Conservation (phyloP, 2,329 filamentous ascomycete genomes). For the Penicillium sp. region DNA sequence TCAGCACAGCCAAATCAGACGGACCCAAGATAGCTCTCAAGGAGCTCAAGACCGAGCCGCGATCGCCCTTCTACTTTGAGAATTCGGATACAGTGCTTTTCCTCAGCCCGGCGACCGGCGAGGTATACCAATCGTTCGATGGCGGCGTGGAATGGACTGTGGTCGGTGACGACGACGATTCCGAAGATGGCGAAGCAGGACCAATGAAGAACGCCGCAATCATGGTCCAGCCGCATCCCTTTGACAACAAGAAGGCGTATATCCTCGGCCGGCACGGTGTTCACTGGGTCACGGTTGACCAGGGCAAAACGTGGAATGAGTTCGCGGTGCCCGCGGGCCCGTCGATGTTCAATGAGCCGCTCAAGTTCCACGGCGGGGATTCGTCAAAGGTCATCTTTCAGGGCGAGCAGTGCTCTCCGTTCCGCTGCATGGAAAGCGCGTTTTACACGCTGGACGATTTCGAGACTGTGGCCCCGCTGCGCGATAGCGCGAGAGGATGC, state of each 20-base stretch:
- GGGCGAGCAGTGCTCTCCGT: slow-evolving; percentile 63
- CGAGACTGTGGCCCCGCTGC: slow-evolving; percentile 61
- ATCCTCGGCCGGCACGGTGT: slow-evolving; percentile 62
- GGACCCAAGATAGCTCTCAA: slow-evolving; percentile 63
- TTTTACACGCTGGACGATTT: slow-evolving; percentile 87
- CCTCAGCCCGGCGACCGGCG: slow-evolving; percentile 60
- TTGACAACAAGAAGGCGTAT: slow-evolving; percentile 74
- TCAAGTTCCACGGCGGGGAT: slow-evolving; percentile 80
- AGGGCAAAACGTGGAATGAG: slow-evolving; percentile 72
- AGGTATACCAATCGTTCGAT: slow-evolving; percentile 73
- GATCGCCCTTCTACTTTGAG: slow-evolving; percentile 81
- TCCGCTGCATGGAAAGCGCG: slow-evolving; percentile 59
- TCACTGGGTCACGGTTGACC: slow-evolving; percentile 82
- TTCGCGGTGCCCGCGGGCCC: slow-evolving; percentile 64
- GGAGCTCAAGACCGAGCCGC: slow-evolving; percentile 63
- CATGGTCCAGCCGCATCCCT: slow-evolving; percentile 71
- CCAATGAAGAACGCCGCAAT: slow-evolving; percentile 35
- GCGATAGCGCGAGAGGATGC: slow-evolving; percentile 69
- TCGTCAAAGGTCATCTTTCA: slow-evolving; percentile 83
- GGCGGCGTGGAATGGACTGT: slow-evolving; percentile 73
- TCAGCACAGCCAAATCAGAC: slow-evolving; percentile 45
- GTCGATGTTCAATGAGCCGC: slow-evolving; percentile 51
- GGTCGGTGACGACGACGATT: slow-evolving; percentile 47
- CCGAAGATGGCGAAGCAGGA: slow-evolving; percentile 50
- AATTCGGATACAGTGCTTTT: slow-evolving; percentile 79